Evolutionary conservation across 805 yeast genomes (phyloP).

Genomic region (Yarrowia deformans): DNA sequence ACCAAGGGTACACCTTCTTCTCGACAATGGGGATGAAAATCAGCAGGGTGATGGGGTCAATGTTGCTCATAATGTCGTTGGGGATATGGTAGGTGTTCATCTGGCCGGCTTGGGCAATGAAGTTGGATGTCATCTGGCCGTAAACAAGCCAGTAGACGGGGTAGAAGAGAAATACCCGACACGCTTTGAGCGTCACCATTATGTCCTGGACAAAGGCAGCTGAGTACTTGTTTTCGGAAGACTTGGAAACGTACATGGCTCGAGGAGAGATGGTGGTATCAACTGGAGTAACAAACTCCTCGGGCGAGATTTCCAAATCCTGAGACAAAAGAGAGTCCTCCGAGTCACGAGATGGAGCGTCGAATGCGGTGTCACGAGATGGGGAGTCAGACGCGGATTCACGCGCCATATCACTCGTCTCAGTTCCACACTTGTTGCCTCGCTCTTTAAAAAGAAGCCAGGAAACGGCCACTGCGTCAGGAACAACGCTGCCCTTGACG

Average conservation of each 20-base stretch:
- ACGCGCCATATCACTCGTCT: background rate
- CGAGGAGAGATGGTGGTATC: background rate
- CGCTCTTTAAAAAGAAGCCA: slow-evolving; percentile 57
- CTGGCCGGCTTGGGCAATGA: slow-evolving; percentile 74
- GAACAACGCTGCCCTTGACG: slow-evolving; percentile 66
- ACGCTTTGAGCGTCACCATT: slow-evolving; percentile 66
- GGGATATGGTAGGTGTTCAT: slow-evolving; percentile 81
- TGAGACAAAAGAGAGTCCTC: background rate
- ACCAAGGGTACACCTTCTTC: slow-evolving; percentile 60
- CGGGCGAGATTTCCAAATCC: slow-evolving; percentile 9
- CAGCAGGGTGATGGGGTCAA: slow-evolving; percentile 77
- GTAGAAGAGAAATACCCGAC: slow-evolving; percentile 73
- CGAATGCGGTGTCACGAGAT: background rate
- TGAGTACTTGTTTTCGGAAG: slow-evolving; percentile 58
- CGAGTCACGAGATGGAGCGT: background rate
- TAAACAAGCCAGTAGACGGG: slow-evolving; percentile 79
- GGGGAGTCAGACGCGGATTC: background rate
- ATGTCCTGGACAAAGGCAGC: slow-evolving; percentile 80
- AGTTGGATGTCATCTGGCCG: slow-evolving; percentile 75
- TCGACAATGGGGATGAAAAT: slow-evolving; percentile 77
- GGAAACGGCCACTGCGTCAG: slow-evolving; percentile 58
- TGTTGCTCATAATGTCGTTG: slow-evolving; percentile 77
- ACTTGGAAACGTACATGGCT: slow-evolving; percentile 46
- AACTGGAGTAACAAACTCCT: background rate
- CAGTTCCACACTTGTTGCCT: slow-evolving; percentile 42